A percentile compares a stretch with the other conserved stretches of the same genome.
These are phyloP conservation scores for Forsythia suspensa DNA, from an alignment of 257 asterid species.

Conservation along the genomic window DNA sequence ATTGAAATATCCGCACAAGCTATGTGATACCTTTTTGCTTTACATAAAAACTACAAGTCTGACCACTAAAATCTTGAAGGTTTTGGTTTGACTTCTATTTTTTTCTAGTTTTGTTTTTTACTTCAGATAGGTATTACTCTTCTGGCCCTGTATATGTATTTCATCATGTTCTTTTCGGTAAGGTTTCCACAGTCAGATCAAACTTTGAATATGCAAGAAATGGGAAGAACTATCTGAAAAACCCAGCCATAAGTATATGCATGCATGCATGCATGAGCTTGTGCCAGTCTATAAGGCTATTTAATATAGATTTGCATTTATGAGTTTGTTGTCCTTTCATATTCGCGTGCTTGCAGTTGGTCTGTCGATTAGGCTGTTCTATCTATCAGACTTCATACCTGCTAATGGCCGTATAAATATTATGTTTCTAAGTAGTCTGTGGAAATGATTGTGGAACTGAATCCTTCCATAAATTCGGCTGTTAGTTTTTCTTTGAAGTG, in stretches of 20 bases:
- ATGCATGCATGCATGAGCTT: conserved; percentile 15
- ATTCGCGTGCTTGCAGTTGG: conserved; percentile 7
- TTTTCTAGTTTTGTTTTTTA: too few species aligned
- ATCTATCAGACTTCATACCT: not conserved
- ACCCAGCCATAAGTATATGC: not conserved
- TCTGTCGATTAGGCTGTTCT: not conserved
- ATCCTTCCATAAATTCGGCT: not conserved
- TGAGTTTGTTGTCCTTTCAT: conserved; percentile 13
- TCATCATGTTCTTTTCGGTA: not conserved
- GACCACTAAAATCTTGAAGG: not conserved
- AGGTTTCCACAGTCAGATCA: not conserved
- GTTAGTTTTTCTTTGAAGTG: conserved; percentile 4
- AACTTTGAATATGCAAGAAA: not conserved
- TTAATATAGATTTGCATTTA: not conserved
- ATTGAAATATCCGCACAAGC: conserved; percentile 2
- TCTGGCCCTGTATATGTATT: not conserved
- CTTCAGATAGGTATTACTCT: not conserved
- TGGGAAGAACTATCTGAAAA: not conserved
- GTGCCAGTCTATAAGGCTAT: not conserved
- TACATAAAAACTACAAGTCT: not conserved
- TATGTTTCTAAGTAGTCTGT: not conserved
- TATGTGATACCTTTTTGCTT: not conserved
- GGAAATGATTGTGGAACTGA: not conserved
- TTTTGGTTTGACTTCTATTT: not conserved
- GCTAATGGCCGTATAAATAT: not conserved